Evolutionary conservation across 2,329 filamentous ascomycete genomes (phyloP).

Genomic region (Penicillium aurantiogriseum): DNA sequence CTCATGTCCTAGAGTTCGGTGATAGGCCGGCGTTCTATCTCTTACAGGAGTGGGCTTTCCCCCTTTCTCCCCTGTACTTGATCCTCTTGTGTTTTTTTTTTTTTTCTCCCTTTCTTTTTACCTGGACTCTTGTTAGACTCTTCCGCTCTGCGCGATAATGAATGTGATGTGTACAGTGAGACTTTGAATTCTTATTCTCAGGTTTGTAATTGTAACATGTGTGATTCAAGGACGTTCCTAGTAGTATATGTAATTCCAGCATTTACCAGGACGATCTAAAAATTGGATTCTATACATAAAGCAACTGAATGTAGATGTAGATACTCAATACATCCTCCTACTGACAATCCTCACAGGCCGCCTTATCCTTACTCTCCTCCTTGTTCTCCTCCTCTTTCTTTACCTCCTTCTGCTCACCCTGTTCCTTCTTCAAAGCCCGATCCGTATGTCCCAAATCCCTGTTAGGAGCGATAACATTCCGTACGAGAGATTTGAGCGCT

Average conservation of each 20-base stretch:
- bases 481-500: slow-evolving; percentile 77
- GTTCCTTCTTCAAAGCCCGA: slow-evolving; percentile 46
- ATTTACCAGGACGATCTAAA: background rate
- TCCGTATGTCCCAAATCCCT: slow-evolving; percentile 82
- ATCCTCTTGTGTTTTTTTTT: background rate
- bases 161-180: slow-evolving; percentile 18
- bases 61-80: slow-evolving; percentile 1
- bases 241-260: background rate
- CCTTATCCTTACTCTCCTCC: background rate
- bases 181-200: background rate
- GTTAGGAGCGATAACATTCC: slow-evolving; percentile 76
- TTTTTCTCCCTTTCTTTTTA: background rate
- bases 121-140: slow-evolving; percentile 2
- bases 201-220: background rate
- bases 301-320: background rate
- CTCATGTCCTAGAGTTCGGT: slow-evolving; percentile 19
- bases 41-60: slow-evolving; percentile 2
- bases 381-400: slow-evolving; percentile 8
- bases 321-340: background rate
- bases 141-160: slow-evolving; percentile 8
- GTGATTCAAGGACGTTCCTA: background rate
- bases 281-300: background rate
- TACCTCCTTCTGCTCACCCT: slow-evolving; percentile 3
- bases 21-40: slow-evolving; percentile 19
- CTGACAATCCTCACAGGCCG: slow-evolving; percentile 21